Conservation (phyloP, 176 grass and related monocot species). For the Cenchrus purpureus region DNA sequence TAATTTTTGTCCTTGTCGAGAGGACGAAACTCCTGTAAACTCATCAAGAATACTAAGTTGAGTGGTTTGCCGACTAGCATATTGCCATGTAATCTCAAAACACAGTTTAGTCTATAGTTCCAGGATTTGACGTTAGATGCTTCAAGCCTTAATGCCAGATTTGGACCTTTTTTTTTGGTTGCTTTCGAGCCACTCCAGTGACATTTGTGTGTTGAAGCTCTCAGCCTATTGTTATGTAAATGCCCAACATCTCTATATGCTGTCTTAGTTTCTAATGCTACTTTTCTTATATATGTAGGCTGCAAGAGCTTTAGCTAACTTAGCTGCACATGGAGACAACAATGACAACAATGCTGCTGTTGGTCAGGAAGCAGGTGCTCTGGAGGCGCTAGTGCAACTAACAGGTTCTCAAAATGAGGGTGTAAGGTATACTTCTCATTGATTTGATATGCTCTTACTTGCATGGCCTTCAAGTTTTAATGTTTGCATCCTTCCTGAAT, state of each 20-base stretch:
- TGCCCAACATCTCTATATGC: conserved; percentile 5
- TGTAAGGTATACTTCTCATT: conserved; percentile 77
- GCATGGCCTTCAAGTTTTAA: conserved; percentile 23
- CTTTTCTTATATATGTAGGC: conserved; percentile 57
- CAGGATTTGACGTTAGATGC: background rate
- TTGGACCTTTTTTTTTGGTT: conserved; percentile 26
- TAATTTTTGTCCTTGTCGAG: background rate
- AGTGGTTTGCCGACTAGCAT: conserved; percentile 25
- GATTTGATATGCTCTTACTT: conserved; percentile 20
- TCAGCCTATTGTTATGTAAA: conserved; percentile 2
- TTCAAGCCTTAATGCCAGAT: conserved; percentile 6
- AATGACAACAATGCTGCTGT: conserved; percentile 96
- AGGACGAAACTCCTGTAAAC: conserved; percentile 17
- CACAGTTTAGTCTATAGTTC: conserved; percentile 5
- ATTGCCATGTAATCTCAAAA: background rate
- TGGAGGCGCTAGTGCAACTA: conserved; percentile 94
- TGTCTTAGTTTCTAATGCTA: conserved; percentile 43
- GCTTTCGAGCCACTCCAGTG: conserved; percentile 9
- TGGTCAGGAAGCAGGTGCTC: conserved; percentile 94
- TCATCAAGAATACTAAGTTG: background rate
- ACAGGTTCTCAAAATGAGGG: conserved; percentile 96
- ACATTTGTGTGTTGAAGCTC: conserved; percentile 29
- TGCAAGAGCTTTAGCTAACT: conserved; percentile 97
- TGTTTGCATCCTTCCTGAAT: conserved; percentile 25
- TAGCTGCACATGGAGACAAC: conserved; percentile 98